Percentiles rank a stretch among this genome's conserved stretches.
Evolutionary conservation across 805 yeast genomes (phyloP).

Genomic region (Lipomyces starkeyi): DNA sequence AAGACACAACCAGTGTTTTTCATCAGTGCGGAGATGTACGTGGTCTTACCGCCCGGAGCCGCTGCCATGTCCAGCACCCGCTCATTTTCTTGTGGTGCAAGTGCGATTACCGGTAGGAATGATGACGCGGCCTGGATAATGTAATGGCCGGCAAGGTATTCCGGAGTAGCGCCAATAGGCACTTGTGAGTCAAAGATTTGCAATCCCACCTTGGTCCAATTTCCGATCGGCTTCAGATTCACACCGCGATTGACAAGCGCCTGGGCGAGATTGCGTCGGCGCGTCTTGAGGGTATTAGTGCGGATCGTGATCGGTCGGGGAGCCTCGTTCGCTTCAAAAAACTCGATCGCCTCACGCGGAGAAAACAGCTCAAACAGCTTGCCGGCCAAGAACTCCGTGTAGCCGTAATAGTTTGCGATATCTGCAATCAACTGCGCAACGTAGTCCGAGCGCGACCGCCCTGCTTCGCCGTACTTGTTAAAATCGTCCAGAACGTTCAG

Average conservation of each 20-base stretch:
- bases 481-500: conserved; percentile 93
- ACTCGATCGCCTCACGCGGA: conserved; percentile 96
- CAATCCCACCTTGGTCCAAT: conserved; percentile 98
- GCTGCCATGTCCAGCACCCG: conserved; percentile 98
- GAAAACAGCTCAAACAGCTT: conserved; percentile 89
- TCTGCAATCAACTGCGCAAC: conserved; percentile 78
- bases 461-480: conserved; percentile 79
- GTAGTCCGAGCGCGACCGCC: conserved; percentile 84
- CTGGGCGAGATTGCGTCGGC: conserved; percentile 96
- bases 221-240: conserved; percentile 93
- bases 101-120: conserved; percentile 95
- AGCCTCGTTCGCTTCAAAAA: conserved; percentile 97
- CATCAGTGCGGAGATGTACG: conserved; percentile 94
- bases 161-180: conserved; percentile 99
- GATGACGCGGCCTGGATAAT: conserved; percentile 98
- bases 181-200: conserved; percentile 98
- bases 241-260: conserved; percentile 95
- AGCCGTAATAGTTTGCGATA: conserved; percentile 92
- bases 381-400: conserved; percentile 89
- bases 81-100: conserved; percentile 96
- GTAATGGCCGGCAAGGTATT: conserved; percentile 96
- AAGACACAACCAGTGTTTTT: conserved; percentile 96
- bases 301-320: conserved; percentile 96
- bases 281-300: conserved; percentile 93
- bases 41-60: conserved; percentile 99